Evolutionary conservation across 441 rosid genomes (phyloP).

Genomic region (Arabidopsis hybrid): DNA sequence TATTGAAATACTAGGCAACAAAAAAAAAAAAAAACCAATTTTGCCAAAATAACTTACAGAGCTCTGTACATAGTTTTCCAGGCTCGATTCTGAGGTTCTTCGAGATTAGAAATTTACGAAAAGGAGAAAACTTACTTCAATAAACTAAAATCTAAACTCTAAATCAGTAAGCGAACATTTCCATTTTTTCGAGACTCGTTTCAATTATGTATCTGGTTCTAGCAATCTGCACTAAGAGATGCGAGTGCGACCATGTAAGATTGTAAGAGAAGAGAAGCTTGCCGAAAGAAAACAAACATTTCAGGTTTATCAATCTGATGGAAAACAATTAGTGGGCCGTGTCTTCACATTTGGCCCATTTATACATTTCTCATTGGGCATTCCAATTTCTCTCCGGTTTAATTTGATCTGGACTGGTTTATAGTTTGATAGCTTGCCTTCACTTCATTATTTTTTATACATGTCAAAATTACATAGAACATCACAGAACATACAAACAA

Average conservation of each 20-base stretch:
- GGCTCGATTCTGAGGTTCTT: neutral
- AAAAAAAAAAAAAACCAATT: neutral
- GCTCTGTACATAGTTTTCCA: conserved; percentile 48
- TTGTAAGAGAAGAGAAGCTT: conserved; percentile 14
- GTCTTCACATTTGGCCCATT: conserved; percentile 14
- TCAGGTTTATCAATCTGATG: conserved; percentile 13
- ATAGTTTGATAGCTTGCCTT: neutral
- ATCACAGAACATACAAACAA: neutral
- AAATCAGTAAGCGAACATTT: neutral
- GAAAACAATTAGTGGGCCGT: conserved; percentile 22
- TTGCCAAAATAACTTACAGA: conserved; percentile 46
- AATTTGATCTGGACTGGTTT: neutral
- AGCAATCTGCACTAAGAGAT: conserved; percentile 15
- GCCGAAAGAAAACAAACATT: neutral
- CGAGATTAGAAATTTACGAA: conserved; percentile 7
- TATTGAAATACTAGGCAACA: neutral
- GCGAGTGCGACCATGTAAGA: neutral
- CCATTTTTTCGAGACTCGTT: neutral
- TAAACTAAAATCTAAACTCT: neutral
- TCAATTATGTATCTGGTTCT: conserved; percentile 8
- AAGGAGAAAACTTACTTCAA: conserved; percentile 25
- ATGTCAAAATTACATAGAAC: neutral
- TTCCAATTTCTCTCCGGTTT: conserved; percentile 9
- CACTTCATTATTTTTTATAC: neutral
- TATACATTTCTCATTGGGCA: neutral